phyloP scores from a whole-genome alignment of 306 rosid species.

The Mimosa bimucronata region DNA sequence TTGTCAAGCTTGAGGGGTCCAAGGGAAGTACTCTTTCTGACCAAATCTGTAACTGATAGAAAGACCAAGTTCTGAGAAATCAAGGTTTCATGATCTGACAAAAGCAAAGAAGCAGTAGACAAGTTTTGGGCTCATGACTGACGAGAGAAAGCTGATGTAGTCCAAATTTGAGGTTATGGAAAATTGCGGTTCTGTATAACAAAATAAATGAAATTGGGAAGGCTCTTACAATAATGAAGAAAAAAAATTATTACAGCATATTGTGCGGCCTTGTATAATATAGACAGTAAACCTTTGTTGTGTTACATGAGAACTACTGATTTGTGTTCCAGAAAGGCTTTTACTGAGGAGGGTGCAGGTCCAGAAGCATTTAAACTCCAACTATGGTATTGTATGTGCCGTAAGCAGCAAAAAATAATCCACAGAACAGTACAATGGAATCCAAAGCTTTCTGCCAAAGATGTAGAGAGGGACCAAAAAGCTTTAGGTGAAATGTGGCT shows the following conservation, averaged over 20 bases:
- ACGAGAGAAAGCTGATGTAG: not conserved
- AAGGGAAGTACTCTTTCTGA: conserved; percentile 1
- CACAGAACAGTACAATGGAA: conserved; percentile 55
- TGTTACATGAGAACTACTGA: conserved; percentile 16
- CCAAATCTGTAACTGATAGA: not conserved
- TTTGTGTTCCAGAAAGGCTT: conserved; percentile 26
- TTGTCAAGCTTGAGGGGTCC: conserved; percentile 1
- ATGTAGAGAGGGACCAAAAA: conserved; percentile 68
- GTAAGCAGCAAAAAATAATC: conserved; percentile 77
- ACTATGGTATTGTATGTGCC: conserved; percentile 72
- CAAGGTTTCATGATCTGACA: not conserved
- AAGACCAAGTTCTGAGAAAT: not conserved
- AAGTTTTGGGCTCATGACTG: not conserved
- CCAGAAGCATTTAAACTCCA: conserved; percentile 53
- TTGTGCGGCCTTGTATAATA: not conserved
- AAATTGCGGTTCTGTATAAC: not conserved
- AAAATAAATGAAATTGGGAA: conserved; percentile 6
- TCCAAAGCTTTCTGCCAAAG: conserved; percentile 66
- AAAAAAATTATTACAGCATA: conserved; percentile 3
- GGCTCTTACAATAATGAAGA: not conserved
- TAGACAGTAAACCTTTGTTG: not conserved
- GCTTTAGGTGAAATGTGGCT: conserved; percentile 67
- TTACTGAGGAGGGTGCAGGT: conserved; percentile 7
- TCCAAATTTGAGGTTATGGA: not conserved
- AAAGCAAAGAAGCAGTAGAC: not conserved